These are phyloP conservation scores for Cucumis sativus DNA, from an alignment of 306 rosid genomes.

Conservation along the genomic window Cucumber_9930_V3 NC_026660.2:3767501-3768000, in stretches of 20 bases:
- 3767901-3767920: no score
- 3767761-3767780: no score
- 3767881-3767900: background rate
- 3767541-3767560: slow-evolving; percentile 68
- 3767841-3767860: background rate
- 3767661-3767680: background rate
- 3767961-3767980: slow-evolving; percentile 31
- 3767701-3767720: no score
- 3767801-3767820: background rate
- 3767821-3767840: background rate
- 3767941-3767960: slow-evolving; percentile 14
- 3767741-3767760: no score
- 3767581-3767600: background rate
- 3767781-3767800: no score
- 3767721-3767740: no score
- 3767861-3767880: background rate
- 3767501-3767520: slow-evolving; percentile 15
- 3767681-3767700: background rate
- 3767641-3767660: background rate
- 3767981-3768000: slow-evolving; percentile 36
- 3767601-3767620: background rate
- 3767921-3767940: slow-evolving; percentile 5
- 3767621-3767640: no score
- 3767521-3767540: slow-evolving; percentile 20
- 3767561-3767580: slow-evolving; percentile 37